Conservation (phyloP, 257 asterid species). For the Eucommia ulmoides region DNA sequence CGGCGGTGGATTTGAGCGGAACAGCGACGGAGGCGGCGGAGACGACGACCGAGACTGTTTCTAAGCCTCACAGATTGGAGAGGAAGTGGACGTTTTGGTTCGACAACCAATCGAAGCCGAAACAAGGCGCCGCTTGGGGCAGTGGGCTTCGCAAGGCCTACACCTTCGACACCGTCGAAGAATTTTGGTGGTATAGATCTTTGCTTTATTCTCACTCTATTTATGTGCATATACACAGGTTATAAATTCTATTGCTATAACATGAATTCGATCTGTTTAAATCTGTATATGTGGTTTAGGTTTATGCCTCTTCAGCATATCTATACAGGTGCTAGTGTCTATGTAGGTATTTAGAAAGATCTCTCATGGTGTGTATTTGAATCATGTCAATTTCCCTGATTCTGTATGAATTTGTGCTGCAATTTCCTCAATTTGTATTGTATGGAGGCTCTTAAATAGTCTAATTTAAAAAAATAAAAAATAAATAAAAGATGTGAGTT, state of each 20-base stretch:
- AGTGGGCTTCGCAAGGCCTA: conserved; percentile 48
- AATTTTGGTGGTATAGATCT: conserved; percentile 78
- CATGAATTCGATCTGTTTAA: background rate
- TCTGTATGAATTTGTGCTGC: no score
- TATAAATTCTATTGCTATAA: background rate
- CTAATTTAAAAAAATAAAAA: no score
- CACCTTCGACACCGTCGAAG: conserved; percentile 87
- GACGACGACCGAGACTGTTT: conserved; percentile 34
- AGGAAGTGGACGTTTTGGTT: conserved; percentile 89
- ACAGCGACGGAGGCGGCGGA: conserved; percentile 18
- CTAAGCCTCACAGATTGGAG: conserved; percentile 66
- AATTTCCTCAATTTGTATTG: no score
- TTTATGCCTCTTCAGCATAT: no score
- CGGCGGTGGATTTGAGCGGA: conserved; percentile 23
- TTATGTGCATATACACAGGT: background rate
- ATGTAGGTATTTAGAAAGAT: no score
- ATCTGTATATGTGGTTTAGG: no score
- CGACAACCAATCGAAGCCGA: conserved; percentile 76
- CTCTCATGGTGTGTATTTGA: no score
- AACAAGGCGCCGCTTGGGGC: conserved; percentile 92
- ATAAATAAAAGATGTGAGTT: no score
- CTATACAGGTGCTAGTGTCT: no score
- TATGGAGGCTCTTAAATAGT: no score
- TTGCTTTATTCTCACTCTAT: background rate
- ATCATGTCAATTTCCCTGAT: no score